Percentiles rank a stretch among this genome's conserved stretches.
These are phyloP conservation scores for Hypoxylon sp. DNA, from an alignment of 2,329 filamentous ascomycete genomes.

Conservation along the genomic window DNA sequence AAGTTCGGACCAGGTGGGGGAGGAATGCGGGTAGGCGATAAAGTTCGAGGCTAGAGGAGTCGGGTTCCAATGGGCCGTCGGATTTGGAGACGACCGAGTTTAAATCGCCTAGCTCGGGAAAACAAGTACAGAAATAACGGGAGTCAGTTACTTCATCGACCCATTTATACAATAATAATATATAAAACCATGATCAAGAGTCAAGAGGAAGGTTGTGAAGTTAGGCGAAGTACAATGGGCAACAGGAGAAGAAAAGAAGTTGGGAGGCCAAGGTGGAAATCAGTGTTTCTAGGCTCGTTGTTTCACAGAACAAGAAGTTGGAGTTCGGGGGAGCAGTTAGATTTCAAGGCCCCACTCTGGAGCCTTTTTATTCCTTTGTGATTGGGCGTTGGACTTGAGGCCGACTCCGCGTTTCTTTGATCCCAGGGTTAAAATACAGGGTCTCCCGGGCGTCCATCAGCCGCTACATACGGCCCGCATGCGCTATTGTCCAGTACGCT, in stretches of 20 bases:
- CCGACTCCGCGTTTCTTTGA: conserved; percentile 17
- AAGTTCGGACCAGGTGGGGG: conserved; percentile 26
- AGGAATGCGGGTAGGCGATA: conserved; percentile 33
- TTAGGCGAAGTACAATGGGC: conserved; percentile 4
- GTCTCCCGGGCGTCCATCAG: conserved; percentile 13
- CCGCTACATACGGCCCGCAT: conserved; percentile 37
- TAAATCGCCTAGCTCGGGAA: neutral
- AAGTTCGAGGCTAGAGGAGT: conserved; percentile 35
- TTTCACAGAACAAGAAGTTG: conserved; percentile 18
- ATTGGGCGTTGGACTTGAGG: conserved; percentile 19
- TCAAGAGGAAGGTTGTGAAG: neutral
- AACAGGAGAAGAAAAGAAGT: conserved; percentile 15
- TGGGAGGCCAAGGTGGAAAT: conserved; percentile 27
- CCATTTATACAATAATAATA: conserved; percentile 10
- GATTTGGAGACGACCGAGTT: conserved; percentile 20
- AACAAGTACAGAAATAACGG: neutral
- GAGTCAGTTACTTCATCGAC: neutral
- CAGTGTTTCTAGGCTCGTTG: conserved; percentile 14
- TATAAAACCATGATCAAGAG: conserved; percentile 12
- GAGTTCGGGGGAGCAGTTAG: conserved; percentile 14
- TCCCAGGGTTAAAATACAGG: conserved; percentile 16
- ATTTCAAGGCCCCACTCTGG: conserved; percentile 4
- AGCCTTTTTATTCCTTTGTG: conserved; percentile 1
- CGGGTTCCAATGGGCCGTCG: conserved; percentile 7
- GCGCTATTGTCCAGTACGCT: conserved; percentile 30